Conservation (phyloP, 768 basidiomycete genomes). For the Tylopilus subfusipes region DNA sequence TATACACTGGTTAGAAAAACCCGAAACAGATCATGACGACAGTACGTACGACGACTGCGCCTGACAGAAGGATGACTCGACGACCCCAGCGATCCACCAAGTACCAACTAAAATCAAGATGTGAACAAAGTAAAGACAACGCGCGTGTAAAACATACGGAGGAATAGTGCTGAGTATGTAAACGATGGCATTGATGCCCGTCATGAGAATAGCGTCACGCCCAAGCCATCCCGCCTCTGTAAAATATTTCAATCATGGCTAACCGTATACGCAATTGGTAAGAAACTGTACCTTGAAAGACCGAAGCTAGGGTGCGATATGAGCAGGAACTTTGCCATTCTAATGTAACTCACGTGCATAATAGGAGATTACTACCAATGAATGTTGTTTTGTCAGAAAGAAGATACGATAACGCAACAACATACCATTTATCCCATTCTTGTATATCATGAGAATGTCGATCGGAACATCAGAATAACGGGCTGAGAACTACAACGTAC, state of each 20-base stretch:
- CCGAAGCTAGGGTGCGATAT: constrained; percentile 54
- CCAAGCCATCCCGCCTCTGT: constrained; percentile 95
- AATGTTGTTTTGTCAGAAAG: constrained; percentile 5
- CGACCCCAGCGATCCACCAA: constrained; percentile 91
- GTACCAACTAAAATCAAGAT: constrained; percentile 65
- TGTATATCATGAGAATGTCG: constrained; percentile 1
- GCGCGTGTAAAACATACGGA: constrained; percentile 51
- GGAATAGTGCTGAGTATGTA: constrained; percentile 79
- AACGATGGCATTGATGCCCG: constrained; percentile 86
- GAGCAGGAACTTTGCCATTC: constrained; percentile 1
- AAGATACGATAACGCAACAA: constrained; percentile 1
- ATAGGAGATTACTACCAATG: constrained; percentile 79
- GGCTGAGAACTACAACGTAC: constrained; percentile 43
- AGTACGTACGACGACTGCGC: constrained; percentile 67
- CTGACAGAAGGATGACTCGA: constrained; percentile 79
- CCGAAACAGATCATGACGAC: not conserved
- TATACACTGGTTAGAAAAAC: constrained; percentile 1
- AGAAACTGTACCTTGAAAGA: constrained; percentile 74
- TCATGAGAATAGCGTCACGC: constrained; percentile 91
- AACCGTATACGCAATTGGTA: not conserved
- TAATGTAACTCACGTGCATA: constrained; percentile 70
- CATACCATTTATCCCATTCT: constrained; percentile 95
- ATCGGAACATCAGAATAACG: not conserved
- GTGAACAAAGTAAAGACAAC: constrained; percentile 6
- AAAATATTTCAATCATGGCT: constrained; percentile 9